These are phyloP conservation scores for Skeletonema marinoi DNA, from an alignment of 108 stramenopile genomes.

Conservation along the genomic window DNA sequence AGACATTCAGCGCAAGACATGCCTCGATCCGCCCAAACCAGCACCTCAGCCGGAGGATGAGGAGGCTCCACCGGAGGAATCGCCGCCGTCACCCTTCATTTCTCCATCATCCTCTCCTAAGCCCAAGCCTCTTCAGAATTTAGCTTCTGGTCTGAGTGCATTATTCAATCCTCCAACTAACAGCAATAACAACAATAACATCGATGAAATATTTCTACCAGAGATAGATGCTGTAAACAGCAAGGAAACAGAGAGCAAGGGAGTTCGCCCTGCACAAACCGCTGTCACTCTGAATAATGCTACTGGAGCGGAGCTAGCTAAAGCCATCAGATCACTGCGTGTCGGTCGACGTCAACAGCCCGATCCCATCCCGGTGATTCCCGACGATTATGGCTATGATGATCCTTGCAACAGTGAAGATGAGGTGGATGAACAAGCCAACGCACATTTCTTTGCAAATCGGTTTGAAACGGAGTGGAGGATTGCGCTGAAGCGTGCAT, in stretches of 20 bases:
- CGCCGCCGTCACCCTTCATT: neutral
- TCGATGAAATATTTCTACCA: neutral
- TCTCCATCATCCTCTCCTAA: neutral
- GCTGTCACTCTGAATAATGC: conserved; percentile 21
- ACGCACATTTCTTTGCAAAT: conserved; percentile 25
- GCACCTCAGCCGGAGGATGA: neutral
- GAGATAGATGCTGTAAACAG: too few relatives aligned
- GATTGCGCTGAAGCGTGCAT: conserved; percentile 41
- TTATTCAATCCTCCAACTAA: neutral
- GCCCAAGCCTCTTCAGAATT: neutral
- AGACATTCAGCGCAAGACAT: conserved; percentile 54
- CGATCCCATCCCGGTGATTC: neutral
- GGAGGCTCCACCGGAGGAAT: neutral
- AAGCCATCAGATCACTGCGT: neutral
- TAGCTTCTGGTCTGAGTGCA: conserved; percentile 12
- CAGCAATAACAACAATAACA: neutral
- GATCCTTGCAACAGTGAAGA: conserved; percentile 15
- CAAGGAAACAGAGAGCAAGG: too few relatives aligned
- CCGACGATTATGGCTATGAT: neutral
- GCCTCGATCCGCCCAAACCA: conserved; percentile 17
- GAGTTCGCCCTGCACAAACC: too few relatives aligned
- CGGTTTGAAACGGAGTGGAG: conserved; percentile 60
- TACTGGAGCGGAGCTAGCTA: conserved; percentile 21
- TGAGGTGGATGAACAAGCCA: conserved; percentile 3
- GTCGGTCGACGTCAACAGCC: neutral